Base-by-base conservation (phyloP, 2,329 filamentous ascomycete species). In the Ascochyta viciae-villosae region DNA sequence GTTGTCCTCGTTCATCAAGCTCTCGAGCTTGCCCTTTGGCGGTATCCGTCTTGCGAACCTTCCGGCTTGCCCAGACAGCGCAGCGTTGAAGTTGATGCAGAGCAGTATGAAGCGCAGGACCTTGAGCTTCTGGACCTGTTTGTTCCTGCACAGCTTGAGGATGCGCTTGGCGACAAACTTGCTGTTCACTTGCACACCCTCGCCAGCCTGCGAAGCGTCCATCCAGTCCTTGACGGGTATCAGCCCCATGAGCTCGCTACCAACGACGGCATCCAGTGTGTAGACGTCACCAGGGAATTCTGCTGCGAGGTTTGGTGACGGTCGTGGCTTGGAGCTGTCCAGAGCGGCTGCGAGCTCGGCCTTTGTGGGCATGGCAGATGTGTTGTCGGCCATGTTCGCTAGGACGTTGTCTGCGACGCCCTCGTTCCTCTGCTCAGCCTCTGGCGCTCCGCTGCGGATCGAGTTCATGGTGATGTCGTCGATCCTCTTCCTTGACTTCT, bases 401-500 rank as follows among this genome's bases (percentile, higher is more conserved):
- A 93, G 81, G 50, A 92, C 83, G 27, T 74, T 74, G 6, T 67
- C 61, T 7, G 73, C 73, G 2, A 74, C 51, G 71, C 63, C 59
- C 16, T 74, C 71, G 44, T 67, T 65, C 26, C 63, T 53, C 34
- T 65, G 57, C 12, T 65, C 51, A 13, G 60, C 55, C 29, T 63
- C 60, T 27, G 56, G 56, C 13, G 62, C 62, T 44, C 60, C 57
- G 16, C 65, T 69, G 26, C 72, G 70, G 64, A 94, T 91, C 16
- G 89, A 89, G 69, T 93, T 92, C 66, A 90, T 83, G 2, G 87
- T 86, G 61, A 85, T 82, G 52, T 87, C 84, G 26, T 83, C 81
- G 64, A 95, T 86, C 1, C 86, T 89, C 78, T 93, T 94, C 81
- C 88, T 89, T 22, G 91, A 89, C 77, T 93, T 94, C 80, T 91